These are phyloP conservation scores for Neofusicoccum ribis DNA, from an alignment of 2,329 filamentous ascomycete genomes.

Conservation along the genomic window DNA sequence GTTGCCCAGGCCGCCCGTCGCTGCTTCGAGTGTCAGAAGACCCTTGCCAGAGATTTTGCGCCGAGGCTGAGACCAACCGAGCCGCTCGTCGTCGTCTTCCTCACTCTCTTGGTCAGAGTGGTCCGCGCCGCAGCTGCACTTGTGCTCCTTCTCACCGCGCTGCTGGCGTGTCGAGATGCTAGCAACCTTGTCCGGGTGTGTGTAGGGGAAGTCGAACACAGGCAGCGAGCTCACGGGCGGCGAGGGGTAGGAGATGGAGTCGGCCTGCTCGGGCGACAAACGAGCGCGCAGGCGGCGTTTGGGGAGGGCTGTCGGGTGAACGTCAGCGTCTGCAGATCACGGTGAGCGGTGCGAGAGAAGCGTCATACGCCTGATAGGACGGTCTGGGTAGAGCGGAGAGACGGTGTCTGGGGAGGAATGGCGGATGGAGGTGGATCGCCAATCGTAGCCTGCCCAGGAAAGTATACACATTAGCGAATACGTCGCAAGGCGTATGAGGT, in stretches of 20 bases:
- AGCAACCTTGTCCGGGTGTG: slow-evolving; percentile 33
- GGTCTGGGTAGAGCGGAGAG: slow-evolving; percentile 80
- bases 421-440: slow-evolving; percentile 37
- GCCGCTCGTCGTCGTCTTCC: slow-evolving; percentile 56
- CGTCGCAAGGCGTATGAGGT: slow-evolving; percentile 21
- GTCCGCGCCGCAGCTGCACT: slow-evolving; percentile 48
- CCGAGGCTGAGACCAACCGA: slow-evolving; percentile 20
- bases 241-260: slow-evolving; percentile 79
- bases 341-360: slow-evolving; percentile 12
- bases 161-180: slow-evolving; percentile 39
- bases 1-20: slow-evolving; percentile 28
- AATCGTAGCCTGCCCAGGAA: slow-evolving; percentile 40
- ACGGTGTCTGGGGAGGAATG: slow-evolving; percentile 62
- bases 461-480: slow-evolving; percentile 20
- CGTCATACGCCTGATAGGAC: slow-evolving; percentile 68
- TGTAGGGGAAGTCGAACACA: slow-evolving; percentile 71
- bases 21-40: slow-evolving; percentile 30
- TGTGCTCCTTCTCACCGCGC: slow-evolving; percentile 53
- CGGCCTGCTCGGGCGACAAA: slow-evolving; percentile 80
- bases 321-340: slow-evolving; percentile 10
- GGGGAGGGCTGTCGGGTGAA: slow-evolving; percentile 64
- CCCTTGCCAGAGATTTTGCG: slow-evolving; percentile 19
- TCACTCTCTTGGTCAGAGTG: slow-evolving; percentile 59
- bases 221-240: slow-evolving; percentile 69
- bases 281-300: slow-evolving; percentile 85